Percentiles rank a stretch among this genome's conserved stretches.
phyloP scores from a whole-genome alignment of 257 asterid genomes.

The Hygrophila difformis region DNA sequence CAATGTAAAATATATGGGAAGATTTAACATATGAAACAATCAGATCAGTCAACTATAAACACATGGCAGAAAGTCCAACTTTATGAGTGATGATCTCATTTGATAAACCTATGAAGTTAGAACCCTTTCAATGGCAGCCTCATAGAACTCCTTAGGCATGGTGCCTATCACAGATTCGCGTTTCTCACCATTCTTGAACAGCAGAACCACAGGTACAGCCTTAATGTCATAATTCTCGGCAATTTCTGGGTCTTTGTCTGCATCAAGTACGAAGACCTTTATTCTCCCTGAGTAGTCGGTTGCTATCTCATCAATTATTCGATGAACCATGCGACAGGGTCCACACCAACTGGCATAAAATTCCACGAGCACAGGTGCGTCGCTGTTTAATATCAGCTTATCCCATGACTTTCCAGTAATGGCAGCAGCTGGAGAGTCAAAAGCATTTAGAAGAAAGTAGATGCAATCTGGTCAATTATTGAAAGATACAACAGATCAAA shows the following conservation, averaged over 20 bases:
- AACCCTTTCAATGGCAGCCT: slow-evolving; percentile 71
- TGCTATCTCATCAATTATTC: slow-evolving; percentile 81
- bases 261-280: slow-evolving; percentile 63
- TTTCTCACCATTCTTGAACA: slow-evolving; percentile 76
- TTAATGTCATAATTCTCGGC: slow-evolving; percentile 66
- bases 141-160: slow-evolving; percentile 86
- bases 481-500: background rate
- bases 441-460: slow-evolving; percentile 8
- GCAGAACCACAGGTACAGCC: slow-evolving; percentile 84
- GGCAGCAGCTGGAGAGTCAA: slow-evolving; percentile 37
- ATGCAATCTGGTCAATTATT: background rate
- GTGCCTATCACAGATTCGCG: slow-evolving; percentile 58
- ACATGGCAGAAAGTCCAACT: background rate
- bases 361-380: slow-evolving; percentile 73
- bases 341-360: slow-evolving; percentile 94
- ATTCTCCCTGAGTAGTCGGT: slow-evolving; percentile 65
- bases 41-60: background rate
- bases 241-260: slow-evolving; percentile 49
- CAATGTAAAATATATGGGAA: too few relatives aligned
- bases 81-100: too few relatives aligned
- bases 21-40: too few relatives aligned
- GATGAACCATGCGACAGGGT: slow-evolving; percentile 91
- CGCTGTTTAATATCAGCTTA: slow-evolving; percentile 48
- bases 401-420: slow-evolving; percentile 78
- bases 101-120: slow-evolving; percentile 26